Percentiles rank a stretch among this genome's conserved stretches.
These are phyloP conservation scores for Ilyonectria robusta DNA, from an alignment of 2,329 filamentous ascomycete species.

Conservation along the genomic window DNA sequence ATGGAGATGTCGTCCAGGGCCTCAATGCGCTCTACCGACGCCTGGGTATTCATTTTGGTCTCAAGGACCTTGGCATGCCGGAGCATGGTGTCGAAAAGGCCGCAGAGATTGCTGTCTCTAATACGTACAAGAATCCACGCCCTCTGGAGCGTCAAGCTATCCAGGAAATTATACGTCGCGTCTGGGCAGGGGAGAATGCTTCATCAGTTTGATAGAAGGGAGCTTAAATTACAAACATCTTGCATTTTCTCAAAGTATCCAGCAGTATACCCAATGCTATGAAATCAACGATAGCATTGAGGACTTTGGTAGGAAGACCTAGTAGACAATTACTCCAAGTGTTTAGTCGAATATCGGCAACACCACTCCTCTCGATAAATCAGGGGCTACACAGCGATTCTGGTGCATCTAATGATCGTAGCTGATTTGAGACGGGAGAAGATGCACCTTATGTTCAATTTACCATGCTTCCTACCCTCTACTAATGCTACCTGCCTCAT, in stretches of 20 bases:
- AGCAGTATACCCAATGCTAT: too few relatives aligned
- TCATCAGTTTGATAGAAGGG: not conserved
- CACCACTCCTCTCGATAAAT: not conserved
- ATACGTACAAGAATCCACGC: slow-evolving; percentile 73
- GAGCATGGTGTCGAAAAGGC: slow-evolving; percentile 72
- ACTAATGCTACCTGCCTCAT: not conserved
- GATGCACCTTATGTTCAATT: not conserved
- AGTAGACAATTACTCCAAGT: not conserved
- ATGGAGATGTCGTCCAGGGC: slow-evolving; percentile 68
- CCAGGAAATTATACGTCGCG: slow-evolving; percentile 68
- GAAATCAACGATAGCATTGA: too few relatives aligned
- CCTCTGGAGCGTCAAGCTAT: slow-evolving; percentile 65
- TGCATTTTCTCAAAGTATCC: not conserved
- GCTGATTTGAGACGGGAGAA: not conserved
- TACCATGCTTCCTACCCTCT: not conserved
- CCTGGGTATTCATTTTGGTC: slow-evolving; percentile 64
- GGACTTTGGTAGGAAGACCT: too few relatives aligned
- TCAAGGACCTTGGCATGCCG: slow-evolving; percentile 70
- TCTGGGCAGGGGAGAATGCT: slow-evolving; percentile 67
- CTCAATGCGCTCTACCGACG: slow-evolving; percentile 68
- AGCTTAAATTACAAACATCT: not conserved
- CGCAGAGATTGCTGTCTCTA: slow-evolving; percentile 69
- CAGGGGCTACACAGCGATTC: not conserved
- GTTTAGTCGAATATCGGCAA: not conserved
- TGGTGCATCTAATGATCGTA: not conserved